These are phyloP conservation scores for Achlya hypogyna DNA, from an alignment of 352 stramenopile species.

Conservation along the genomic window DNA sequence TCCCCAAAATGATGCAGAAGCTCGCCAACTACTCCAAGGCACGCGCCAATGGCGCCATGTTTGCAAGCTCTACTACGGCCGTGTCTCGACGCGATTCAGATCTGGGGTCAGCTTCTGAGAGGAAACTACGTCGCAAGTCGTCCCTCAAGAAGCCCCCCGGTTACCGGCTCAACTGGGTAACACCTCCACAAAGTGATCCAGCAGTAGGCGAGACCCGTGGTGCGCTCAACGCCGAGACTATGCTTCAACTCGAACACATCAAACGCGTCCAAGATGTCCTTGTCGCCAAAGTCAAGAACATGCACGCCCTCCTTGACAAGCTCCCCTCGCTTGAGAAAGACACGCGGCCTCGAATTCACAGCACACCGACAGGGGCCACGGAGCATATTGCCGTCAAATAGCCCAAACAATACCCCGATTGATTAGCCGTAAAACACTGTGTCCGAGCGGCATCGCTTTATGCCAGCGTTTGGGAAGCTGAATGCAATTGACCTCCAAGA, in stretches of 20 bases:
- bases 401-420: too few relatives aligned
- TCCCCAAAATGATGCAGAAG: slow-evolving; percentile 20
- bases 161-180: slow-evolving; percentile 13
- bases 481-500: too few relatives aligned
- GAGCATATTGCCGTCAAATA: not conserved
- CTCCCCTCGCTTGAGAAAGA: not conserved
- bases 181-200: not conserved
- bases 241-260: slow-evolving; percentile 17
- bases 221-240: not conserved
- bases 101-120: not conserved
- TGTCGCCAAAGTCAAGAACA: slow-evolving; percentile 10
- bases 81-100: not conserved
- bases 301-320: slow-evolving; percentile 11
- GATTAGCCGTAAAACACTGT: too few relatives aligned
- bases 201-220: not conserved
- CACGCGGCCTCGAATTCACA: not conserved
- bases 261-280: slow-evolving; percentile 19
- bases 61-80: not conserved
- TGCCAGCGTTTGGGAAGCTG: too few relatives aligned
- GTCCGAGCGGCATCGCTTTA: too few relatives aligned
- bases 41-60: not conserved
- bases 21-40: slow-evolving; percentile 20
- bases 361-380: not conserved
- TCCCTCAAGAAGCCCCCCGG: not conserved
- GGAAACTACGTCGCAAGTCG: not conserved